Conservation (phyloP, 2,329 filamentous ascomycete species). For the Penicillium concentricum region DNA sequence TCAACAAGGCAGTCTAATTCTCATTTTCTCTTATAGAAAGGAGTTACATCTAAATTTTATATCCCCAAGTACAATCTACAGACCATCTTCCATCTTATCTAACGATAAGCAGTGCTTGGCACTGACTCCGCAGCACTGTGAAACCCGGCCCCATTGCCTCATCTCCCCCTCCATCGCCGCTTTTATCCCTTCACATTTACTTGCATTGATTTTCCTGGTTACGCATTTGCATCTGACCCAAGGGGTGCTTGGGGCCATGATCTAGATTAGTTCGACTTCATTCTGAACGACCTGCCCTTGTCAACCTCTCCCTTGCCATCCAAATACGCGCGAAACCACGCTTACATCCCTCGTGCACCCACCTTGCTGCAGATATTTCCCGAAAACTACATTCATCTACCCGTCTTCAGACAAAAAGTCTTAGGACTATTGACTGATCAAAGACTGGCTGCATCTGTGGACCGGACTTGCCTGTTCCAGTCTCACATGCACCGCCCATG, state of each 20-base stretch:
- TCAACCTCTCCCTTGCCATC: slow-evolving; percentile 4
- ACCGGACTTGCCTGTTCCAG: slow-evolving; percentile 9
- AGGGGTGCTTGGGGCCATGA: slow-evolving; percentile 3
- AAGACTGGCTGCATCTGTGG: slow-evolving; percentile 4
- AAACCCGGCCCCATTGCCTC: slow-evolving; percentile 23
- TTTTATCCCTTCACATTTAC: slow-evolving; percentile 16
- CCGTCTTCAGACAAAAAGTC: background rate
- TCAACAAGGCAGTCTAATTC: background rate
- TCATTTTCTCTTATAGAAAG: background rate
- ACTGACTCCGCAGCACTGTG: slow-evolving; percentile 22
- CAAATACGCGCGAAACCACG: background rate
- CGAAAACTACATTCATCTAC: background rate
- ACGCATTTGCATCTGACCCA: slow-evolving; percentile 5
- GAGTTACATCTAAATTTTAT: background rate
- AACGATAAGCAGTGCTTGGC: slow-evolving; percentile 24
- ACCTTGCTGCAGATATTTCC: background rate
- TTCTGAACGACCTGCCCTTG: background rate
- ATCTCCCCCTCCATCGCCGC: slow-evolving; percentile 21
- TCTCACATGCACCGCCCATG: slow-evolving; percentile 16
- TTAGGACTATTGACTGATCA: background rate
- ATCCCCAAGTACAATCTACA: background rate
- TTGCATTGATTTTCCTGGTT: slow-evolving; percentile 9
- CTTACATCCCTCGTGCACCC: slow-evolving; percentile 7
- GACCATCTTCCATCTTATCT: slow-evolving; percentile 18
- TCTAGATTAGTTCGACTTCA: slow-evolving; percentile 2